phyloP scores from a whole-genome alignment of 2,329 filamentous ascomycete genomes.

The Chaetomiaceae sp. region DNA sequence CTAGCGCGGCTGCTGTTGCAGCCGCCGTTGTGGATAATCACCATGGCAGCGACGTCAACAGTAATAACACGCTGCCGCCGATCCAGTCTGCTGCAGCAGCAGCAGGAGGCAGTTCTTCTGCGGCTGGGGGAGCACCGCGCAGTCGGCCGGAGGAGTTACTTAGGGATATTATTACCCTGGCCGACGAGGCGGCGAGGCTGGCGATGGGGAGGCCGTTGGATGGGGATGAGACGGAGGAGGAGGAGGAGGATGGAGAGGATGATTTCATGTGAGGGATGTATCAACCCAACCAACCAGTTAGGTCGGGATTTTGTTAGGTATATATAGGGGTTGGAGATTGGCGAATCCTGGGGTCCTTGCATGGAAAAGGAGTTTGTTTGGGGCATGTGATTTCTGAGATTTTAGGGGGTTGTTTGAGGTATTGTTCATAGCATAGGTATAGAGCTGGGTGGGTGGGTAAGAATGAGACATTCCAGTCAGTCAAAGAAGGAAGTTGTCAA shows the following conservation, averaged over 20 bases:
- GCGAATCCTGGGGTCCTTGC: too few species aligned
- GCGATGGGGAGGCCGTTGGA: conserved; percentile 32
- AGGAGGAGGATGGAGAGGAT: conserved; percentile 38
- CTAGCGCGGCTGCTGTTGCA: background rate
- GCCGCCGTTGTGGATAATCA: background rate
- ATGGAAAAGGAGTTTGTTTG: too few species aligned
- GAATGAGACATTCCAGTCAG: too few species aligned
- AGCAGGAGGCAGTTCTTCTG: background rate
- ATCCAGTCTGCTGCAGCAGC: conserved; percentile 14
- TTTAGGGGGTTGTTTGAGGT: too few species aligned
- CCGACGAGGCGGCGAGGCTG: conserved; percentile 41
- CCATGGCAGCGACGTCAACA: background rate
- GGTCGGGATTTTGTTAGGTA: too few species aligned
- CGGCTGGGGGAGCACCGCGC: conserved; percentile 3
- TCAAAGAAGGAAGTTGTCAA: too few species aligned
- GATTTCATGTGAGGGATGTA: conserved; percentile 51
- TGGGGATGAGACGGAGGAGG: conserved; percentile 32
- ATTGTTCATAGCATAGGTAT: too few species aligned
- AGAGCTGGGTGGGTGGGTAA: too few species aligned
- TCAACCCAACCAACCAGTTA: too few species aligned
- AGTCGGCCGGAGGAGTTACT: conserved; percentile 35
- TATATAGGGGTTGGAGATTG: too few species aligned
- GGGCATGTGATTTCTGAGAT: too few species aligned
- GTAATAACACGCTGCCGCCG: conserved; percentile 19
- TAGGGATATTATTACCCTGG: conserved; percentile 38